Conservation (phyloP, 768 basidiomycete species). For the Vararia minispora region DNA sequence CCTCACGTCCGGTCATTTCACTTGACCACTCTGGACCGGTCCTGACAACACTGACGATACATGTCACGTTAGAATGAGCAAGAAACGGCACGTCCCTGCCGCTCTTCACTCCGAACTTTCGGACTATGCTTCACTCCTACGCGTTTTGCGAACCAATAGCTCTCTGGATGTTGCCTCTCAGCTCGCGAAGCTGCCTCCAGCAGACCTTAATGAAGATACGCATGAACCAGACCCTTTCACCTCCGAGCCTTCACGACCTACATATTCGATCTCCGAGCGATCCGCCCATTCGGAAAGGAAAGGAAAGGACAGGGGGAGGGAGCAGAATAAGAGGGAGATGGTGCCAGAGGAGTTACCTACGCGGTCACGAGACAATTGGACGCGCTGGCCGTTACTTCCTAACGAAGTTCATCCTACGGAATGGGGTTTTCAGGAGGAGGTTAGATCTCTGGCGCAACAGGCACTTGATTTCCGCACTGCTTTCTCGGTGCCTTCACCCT, state of each 20-base stretch:
- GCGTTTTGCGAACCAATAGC: constrained; percentile 46
- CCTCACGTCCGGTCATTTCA: not conserved
- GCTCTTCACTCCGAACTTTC: constrained; percentile 52
- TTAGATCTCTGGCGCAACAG: constrained; percentile 34
- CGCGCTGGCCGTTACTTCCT: constrained; percentile 61
- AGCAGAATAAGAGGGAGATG: too few relatives aligned
- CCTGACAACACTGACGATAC: too few relatives aligned
- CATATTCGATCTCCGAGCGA: too few relatives aligned
- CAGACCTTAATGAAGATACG: constrained; percentile 3
- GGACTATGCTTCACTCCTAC: constrained; percentile 56
- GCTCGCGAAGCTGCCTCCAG: constrained; percentile 19
- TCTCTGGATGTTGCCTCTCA: constrained; percentile 49
- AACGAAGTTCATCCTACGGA: constrained; percentile 56
- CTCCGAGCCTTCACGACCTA: not conserved
- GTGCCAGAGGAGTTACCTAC: constrained; percentile 1
- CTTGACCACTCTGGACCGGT: not conserved
- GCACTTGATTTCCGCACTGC: too few relatives aligned
- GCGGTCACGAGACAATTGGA: constrained; percentile 43
- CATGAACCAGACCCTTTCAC: constrained; percentile 1
- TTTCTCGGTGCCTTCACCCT: not conserved
- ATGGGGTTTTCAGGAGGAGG: constrained; percentile 63
- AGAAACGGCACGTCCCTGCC: constrained; percentile 37
- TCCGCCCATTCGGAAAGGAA: too few relatives aligned
- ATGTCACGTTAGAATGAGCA: too few relatives aligned
- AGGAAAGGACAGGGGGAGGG: too few relatives aligned